Evolutionary conservation across 306 rosid species (phyloP), one percentile per base, ranked within the genome.

Genomic region (Amphicarpaea edgeworthii): DNA sequence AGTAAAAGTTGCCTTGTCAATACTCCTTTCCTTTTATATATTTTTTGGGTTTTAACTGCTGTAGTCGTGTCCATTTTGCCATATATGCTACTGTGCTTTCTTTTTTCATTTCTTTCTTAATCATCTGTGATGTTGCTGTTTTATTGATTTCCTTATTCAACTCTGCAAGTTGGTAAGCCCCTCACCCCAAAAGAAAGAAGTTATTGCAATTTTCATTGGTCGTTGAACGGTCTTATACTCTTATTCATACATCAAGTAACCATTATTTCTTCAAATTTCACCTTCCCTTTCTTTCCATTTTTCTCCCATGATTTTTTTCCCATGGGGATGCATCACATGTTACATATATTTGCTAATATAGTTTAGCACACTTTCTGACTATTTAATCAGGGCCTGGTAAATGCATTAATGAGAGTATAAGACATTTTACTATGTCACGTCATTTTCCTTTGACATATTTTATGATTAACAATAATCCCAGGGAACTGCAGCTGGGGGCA

Each of bases 401-500:
- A 28, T 59, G 55, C 46, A 26, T 23, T 43, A 46, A 68, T 15
- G 17, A 43, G 32, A 58, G 46, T 23, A 43, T 20, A 42, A 38
- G 12, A 20, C 64, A 21, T 55, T 43, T 34, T 10, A 28, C 46
- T 16, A 6, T 45, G 37, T 61, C 11, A 6, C 30, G 37, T 73
- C 17, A 19, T 23, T 72, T 57, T n/a, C 42, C 30, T 72, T 7
- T 40, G 64, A 73, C 32, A 59, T 7, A 43, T 73, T 14, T 73
- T 3, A 28, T 28, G 58, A 20, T 64, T 64, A 10, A 53, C 40
- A 41, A 63, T 10, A 10, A 20, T 73, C 46, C 41, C 63, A 79
- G 98, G 98, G 97, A 58, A 92, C 95, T 15, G 95, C 95, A 4
- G 98, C 97, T 66, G 97, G 97, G 68, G 96, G 97, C 23, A 92